Base-by-base conservation (phyloP, 2,329 filamentous ascomycete genomes). In the Elsinoe batatas region DNA sequence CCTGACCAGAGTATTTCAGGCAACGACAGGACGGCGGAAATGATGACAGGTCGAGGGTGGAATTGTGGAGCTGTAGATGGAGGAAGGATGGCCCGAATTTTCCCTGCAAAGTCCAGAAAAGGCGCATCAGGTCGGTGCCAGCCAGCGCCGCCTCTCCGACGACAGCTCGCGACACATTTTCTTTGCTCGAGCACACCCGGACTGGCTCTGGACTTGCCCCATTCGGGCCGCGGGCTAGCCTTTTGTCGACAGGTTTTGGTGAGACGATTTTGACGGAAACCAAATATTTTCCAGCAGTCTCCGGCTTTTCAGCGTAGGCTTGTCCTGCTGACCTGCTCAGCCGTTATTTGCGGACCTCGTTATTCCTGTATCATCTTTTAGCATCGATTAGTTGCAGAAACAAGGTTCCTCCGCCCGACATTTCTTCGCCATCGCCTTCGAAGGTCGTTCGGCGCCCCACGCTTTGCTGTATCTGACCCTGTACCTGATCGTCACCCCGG, bases 401-500 rank as follows among this genome's bases (percentile, higher is more conserved):
- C 33, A 37, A 51, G 17, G 32, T 22, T 32, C 47, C 47, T 30
- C 17, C 8, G 17, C 17, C 40, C 47, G 47, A 37, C 47, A 51
- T 15, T 36, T 35, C 47, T 26, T 51, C 35, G 44, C 32, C 26
- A 20, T 49, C 26, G 11, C 26, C 17, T 33, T 30, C 10, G 44
- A 3, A 35, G 18, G 17, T 15, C 44, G 32, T 49, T 33, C 44
- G 40, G 40, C 40, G 40, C 26, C 18, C 40, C 40, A 44, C 33
- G 18, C 33, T 38, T 51, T 12, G 32, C 32, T 51, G 32, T 51
- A 49, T 30, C 44, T 49, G 44, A 35, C 26, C 15, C 44, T 42
- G 56, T 43, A 46, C 49, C 43, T 55, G 53, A 50, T 53, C 47
- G 37, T 36, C 37, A 26, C 55, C 56, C 37, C 51, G 54, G 33